Evolutionary conservation across 2,329 filamentous ascomycete species (phyloP).

Genomic region (Ophiocordyceps camponoti-leonardi): DNA sequence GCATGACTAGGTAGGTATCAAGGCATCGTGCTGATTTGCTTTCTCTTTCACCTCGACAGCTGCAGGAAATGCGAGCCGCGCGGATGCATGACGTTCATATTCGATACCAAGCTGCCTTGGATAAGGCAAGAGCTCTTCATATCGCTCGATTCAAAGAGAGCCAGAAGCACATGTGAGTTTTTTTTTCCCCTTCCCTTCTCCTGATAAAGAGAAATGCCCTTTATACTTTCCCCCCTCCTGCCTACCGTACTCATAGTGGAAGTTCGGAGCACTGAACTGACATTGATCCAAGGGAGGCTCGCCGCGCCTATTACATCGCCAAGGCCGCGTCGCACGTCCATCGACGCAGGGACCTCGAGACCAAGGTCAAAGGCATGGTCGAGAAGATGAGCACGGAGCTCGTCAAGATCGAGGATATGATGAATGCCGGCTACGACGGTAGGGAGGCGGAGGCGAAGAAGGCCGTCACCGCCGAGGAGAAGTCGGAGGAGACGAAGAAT

Average conservation of each 20-base stretch:
- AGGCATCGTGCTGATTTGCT: not conserved
- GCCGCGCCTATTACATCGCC: not conserved
- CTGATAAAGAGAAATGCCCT: no score
- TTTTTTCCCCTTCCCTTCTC: no score
- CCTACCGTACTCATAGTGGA: no score
- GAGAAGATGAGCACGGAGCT: slow-evolving; percentile 1
- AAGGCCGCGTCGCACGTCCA: slow-evolving; percentile 24
- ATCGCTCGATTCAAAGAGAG: slow-evolving; percentile 7
- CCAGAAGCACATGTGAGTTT: slow-evolving; percentile 3
- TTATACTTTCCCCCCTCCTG: no score
- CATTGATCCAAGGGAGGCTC: not conserved
- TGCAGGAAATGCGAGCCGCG: slow-evolving; percentile 13
- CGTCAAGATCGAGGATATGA: slow-evolving; percentile 8
- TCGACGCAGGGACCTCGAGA: slow-evolving; percentile 10
- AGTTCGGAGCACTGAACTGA: not conserved
- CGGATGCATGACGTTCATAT: slow-evolving; percentile 8
- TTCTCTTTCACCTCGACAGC: slow-evolving; percentile 4
- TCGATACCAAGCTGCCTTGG: slow-evolving; percentile 9
- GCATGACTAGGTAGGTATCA: not conserved
- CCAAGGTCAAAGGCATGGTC: slow-evolving; percentile 10
- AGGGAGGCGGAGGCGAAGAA: slow-evolving; percentile 9
- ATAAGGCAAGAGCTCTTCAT: slow-evolving; percentile 8
- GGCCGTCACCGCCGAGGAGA: no score
- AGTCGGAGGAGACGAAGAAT: no score
- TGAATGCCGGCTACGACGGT: slow-evolving; percentile 1